phyloP scores from a whole-genome alignment of 257 asterid species.

The Nicotiana paniculata region DNA sequence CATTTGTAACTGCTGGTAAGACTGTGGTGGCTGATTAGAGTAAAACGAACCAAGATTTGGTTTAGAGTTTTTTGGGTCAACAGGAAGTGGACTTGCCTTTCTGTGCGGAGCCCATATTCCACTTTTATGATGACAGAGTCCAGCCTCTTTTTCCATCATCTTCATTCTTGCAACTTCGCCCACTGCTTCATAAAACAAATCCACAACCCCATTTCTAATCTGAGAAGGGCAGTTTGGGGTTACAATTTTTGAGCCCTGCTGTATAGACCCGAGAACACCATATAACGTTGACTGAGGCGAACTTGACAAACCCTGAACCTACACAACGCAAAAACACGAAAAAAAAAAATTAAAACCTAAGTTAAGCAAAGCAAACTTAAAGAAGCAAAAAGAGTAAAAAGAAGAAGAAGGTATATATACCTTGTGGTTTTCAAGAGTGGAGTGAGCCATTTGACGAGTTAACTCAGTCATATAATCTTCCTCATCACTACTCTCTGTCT shows the following conservation, averaged over 20 bases:
- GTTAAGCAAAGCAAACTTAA: not conserved
- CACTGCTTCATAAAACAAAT: slow-evolving; percentile 52
- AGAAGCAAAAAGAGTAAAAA: not conserved
- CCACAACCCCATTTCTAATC: slow-evolving; percentile 20
- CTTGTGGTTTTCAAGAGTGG: slow-evolving; percentile 42
- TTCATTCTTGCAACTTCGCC: slow-evolving; percentile 54
- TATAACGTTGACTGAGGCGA: slow-evolving; percentile 80
- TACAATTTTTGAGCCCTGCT: slow-evolving; percentile 33
- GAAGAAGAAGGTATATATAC: slow-evolving; percentile 7
- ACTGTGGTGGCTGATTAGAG: slow-evolving; percentile 19
- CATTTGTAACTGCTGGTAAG: slow-evolving; percentile 46
- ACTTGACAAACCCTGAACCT: slow-evolving; percentile 43
- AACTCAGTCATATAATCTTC: slow-evolving; percentile 50
- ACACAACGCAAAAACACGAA: not conserved
- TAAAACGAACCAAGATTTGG: slow-evolving; percentile 11
- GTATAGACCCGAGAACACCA: slow-evolving; percentile 21
- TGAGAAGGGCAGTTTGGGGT: slow-evolving; percentile 31
- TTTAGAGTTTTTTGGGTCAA: not conserved
- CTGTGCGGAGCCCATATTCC: slow-evolving; percentile 11
- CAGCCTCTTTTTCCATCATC: slow-evolving; percentile 34
- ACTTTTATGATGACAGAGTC: slow-evolving; percentile 17
- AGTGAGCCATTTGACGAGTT: slow-evolving; percentile 31
- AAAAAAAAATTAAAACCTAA: not conserved
- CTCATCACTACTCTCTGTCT: slow-evolving; percentile 72
- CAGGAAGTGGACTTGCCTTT: slow-evolving; percentile 21